phyloP scores from a whole-genome alignment of 495 filamentous ascomycete genomes.

The Aspergillus heteromorphus region DNA sequence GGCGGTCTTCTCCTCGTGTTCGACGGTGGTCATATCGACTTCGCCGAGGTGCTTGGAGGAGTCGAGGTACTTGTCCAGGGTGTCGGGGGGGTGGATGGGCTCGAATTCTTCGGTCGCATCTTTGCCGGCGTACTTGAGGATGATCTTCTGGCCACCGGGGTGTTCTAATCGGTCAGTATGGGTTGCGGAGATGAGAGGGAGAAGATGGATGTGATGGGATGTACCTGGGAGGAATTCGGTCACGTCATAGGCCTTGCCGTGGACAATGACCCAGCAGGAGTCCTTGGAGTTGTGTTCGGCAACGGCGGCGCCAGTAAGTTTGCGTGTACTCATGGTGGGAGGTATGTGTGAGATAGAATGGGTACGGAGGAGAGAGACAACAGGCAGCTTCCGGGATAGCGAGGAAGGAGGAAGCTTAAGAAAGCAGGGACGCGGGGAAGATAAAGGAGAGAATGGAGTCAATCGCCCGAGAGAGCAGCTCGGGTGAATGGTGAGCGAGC shows the following conservation, averaged over 20 bases:
- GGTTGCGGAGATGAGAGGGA: not conserved
- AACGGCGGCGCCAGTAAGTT: slow-evolving; percentile 69
- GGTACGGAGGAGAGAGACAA: slow-evolving; percentile 4
- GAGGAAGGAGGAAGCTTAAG: not conserved
- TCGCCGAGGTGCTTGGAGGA: slow-evolving; percentile 82
- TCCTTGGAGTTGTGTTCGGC: slow-evolving; percentile 79
- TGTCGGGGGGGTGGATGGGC: slow-evolving; percentile 89
- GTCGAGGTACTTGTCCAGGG: slow-evolving; percentile 68
- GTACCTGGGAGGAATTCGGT: slow-evolving; percentile 75
- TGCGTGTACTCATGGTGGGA: slow-evolving; percentile 32
- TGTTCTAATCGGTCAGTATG: slow-evolving; percentile 50
- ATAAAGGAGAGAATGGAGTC: not conserved
- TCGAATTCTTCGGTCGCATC: slow-evolving; percentile 89
- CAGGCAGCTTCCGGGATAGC: no score
- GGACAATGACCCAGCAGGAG: slow-evolving; percentile 78
- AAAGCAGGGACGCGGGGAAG: not conserved
- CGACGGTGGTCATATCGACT: slow-evolving; percentile 84
- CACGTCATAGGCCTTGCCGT: slow-evolving; percentile 88
- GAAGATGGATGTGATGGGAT: not conserved
- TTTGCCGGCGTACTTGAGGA: slow-evolving; percentile 76
- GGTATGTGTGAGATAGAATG: not conserved
- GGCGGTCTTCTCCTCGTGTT: slow-evolving; percentile 59
- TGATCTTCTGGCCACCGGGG: slow-evolving; percentile 77
- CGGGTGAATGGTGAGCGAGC: not conserved
- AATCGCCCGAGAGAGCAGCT: not conserved